Base-by-base conservation (phyloP, 2,329 filamentous ascomycete genomes). In the Exophiala sp. region DNA sequence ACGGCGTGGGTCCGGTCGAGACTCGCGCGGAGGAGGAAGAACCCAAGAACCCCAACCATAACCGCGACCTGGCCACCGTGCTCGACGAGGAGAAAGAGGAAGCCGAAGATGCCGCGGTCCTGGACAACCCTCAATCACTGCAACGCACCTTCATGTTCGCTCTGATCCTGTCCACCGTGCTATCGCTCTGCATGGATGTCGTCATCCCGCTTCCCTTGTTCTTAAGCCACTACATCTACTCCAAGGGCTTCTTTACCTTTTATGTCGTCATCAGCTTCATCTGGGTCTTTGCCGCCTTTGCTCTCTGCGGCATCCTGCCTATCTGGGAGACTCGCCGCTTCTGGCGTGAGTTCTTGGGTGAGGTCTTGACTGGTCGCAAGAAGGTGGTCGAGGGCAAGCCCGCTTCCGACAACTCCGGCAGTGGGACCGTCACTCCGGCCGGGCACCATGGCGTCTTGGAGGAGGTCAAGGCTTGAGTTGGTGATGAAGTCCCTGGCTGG, bases 161-260 rank as follows among this genome's bases (percentile, higher is more conserved):
- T 1, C 73, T 77, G 48, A 70, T 69, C 32, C 65, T 80, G 51
- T 86, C 82, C 0, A 70, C 82, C 13, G 65, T 76, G 56, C 72
- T 88, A 69, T 85, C 86, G 0, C 53, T 95, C 0, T 75, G 80
- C 0, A 74, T 95, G 52, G 72, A 95, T 0, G 74, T 95, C 67
- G 76, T 95, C 14, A 95, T 88, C 88, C 89, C 89, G 0, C 90
- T 95, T 76, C 89, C 89, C 1, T 83, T 95, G 81, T 95, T 93
- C 63, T 88, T 87, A 9, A 76, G 77, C 0, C 78, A 79, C 1
- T 95, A 95, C 64, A 77, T 95, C 47, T 93, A 93, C 69, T 81
- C 77, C 65, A 85, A 86, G 71, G 74, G 74, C 16, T 93, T 93
- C 73, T 93, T 91, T 68, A 86, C 84, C 11, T 86, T 85, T 38